These are phyloP conservation scores for Lentinula novae-zelandiae DNA, from an alignment of 1,284 basidiomycete species.

Conservation along the genomic window DNA sequence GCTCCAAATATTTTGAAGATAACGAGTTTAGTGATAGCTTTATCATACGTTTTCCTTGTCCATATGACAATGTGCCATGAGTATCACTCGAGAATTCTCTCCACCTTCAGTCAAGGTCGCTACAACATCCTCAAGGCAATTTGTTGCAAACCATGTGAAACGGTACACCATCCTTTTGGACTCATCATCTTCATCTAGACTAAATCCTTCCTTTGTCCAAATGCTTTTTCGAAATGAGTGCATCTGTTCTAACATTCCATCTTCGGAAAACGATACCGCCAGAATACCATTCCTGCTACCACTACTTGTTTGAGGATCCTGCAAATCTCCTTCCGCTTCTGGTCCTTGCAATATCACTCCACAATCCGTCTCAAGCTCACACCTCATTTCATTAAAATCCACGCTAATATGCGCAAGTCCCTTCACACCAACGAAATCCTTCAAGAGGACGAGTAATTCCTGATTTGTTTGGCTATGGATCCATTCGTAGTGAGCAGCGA, in stretches of 20 bases:
- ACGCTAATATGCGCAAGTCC: conserved; percentile 37
- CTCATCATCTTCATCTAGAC: conserved; percentile 5
- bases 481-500: conserved; percentile 38
- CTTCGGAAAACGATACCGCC: neutral
- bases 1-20: too few relatives aligned
- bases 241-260: neutral
- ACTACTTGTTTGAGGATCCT: neutral
- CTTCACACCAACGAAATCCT: conserved; percentile 28
- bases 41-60: too few relatives aligned
- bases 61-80: too few relatives aligned
- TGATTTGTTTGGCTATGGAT: conserved; percentile 38
- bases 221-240: neutral
- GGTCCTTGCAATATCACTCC: neutral
- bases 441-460: conserved; percentile 29
- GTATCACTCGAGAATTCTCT: too few relatives aligned
- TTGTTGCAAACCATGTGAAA: neutral
- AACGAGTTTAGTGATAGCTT: too few relatives aligned
- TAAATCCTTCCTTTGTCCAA: conserved; percentile 1
- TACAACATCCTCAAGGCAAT: neutral
- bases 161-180: neutral
- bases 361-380: neutral
- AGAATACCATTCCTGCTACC: neutral
- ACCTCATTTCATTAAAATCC: conserved; percentile 27
- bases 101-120: too few relatives aligned
- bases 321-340: neutral